Conservation (phyloP, 495 filamentous ascomycete genomes). For the Zalerion maritima region DNA sequence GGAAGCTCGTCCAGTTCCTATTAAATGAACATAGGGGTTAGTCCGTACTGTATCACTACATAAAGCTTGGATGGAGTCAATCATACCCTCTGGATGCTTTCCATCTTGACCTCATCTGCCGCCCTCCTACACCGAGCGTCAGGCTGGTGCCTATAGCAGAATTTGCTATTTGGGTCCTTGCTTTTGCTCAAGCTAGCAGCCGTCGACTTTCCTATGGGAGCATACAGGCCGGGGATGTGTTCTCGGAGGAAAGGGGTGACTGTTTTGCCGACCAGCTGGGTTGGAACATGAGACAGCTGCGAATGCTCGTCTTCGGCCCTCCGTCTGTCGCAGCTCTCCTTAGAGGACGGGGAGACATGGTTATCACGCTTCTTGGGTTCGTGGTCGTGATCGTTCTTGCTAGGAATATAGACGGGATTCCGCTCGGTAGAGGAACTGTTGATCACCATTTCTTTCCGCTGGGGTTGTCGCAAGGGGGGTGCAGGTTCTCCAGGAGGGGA, state of each 20-base stretch:
- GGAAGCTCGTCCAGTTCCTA: conserved; percentile 73
- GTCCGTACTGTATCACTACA: neutral
- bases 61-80: neutral
- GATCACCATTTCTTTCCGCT: too few species aligned
- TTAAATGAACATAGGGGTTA: conserved; percentile 5
- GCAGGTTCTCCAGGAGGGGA: too few species aligned
- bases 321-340: conserved; percentile 25
- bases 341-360: too few species aligned
- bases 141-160: conserved; percentile 89
- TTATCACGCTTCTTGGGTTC: too few species aligned
- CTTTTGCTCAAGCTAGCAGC: conserved; percentile 23
- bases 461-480: too few species aligned
- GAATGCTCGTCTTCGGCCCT: conserved; percentile 26
- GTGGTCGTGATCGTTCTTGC: too few species aligned
- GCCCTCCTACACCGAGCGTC: conserved; percentile 87
- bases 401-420: too few species aligned
- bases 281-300: conserved; percentile 25
- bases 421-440: too few species aligned
- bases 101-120: conserved; percentile 91
- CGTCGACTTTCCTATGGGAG: conserved; percentile 40
- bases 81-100: conserved; percentile 71
- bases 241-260: conserved; percentile 73
- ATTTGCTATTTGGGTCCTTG: conserved; percentile 64
- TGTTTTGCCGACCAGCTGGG: conserved; percentile 34
- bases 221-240: conserved; percentile 76